Evolutionary conservation across 176 grass and related monocot species (phyloP).

Genomic region (Ensete glaucum): DNA sequence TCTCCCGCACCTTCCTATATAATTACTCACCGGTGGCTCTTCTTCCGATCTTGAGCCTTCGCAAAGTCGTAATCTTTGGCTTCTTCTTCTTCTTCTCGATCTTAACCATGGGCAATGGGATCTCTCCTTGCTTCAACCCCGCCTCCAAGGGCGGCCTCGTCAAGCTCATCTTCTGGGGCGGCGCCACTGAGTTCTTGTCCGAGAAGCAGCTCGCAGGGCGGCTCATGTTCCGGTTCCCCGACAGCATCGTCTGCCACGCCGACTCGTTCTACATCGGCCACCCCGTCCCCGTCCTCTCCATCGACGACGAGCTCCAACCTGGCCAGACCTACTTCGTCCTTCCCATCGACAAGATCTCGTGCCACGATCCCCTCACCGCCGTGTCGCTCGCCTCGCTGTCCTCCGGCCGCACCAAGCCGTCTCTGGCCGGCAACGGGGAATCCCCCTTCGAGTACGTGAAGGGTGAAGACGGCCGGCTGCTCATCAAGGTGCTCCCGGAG

Average conservation of each 20-base stretch:
- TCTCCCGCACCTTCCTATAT: no score
- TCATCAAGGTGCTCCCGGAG: slow-evolving; percentile 53
- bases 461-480: slow-evolving; percentile 29
- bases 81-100: background rate
- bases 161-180: slow-evolving; percentile 66
- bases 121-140: slow-evolving; percentile 37
- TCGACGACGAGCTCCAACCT: slow-evolving; percentile 41
- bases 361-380: slow-evolving; percentile 49
- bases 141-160: background rate
- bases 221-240: slow-evolving; percentile 35
- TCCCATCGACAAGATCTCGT: slow-evolving; percentile 36
- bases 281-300: slow-evolving; percentile 41
- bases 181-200: slow-evolving; percentile 20
- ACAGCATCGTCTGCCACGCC: slow-evolving; percentile 42
- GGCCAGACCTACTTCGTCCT: slow-evolving; percentile 72
- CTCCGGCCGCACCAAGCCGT: slow-evolving; percentile 8
- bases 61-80: background rate
- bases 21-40: background rate
- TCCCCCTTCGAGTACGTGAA: slow-evolving; percentile 83
- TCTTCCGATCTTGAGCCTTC: background rate
- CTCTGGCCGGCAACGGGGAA: slow-evolving; percentile 15
- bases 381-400: slow-evolving; percentile 59
- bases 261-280: slow-evolving; percentile 78
- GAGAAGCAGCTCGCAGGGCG: slow-evolving; percentile 24
- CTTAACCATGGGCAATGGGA: slow-evolving; percentile 53